Base-by-base conservation (phyloP, 495 filamentous ascomycete genomes). In the Aspergillus asperescens region DNA sequence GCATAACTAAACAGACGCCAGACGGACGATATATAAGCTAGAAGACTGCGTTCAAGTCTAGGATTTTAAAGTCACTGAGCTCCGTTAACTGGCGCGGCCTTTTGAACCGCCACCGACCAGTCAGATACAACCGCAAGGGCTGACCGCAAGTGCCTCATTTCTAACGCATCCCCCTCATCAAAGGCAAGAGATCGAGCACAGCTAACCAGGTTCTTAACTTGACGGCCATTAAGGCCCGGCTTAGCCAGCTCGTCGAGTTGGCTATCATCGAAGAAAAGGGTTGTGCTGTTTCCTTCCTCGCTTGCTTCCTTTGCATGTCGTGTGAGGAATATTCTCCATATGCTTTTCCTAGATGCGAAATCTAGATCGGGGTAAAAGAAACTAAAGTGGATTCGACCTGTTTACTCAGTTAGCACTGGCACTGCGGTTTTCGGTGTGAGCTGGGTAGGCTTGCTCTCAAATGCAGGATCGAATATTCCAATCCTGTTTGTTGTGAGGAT, bases 401-500 rank as follows among this genome's bases (percentile, higher is more conserved):
- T 27, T 29, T 6, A 7, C 1, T 24, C 15, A 38, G 46, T 22
- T 32, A 31, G n/a, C 9, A 12, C 7, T 1, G 18, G 24, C n/a
- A n/a, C n/a, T n/a, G 16, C 8, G 24, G 4, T 13, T 3, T 7
- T 3, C 13, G 42, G n/a, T 5, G 8, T 15, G 29, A 19, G 18
- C 8, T n/a, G n/a, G n/a, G 24, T 1, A 18, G 27, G 18, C 13
- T 12, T 47, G 40, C 47, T 50, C 13, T 40, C 19, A 29, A 53
- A 53, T 2, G 50, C 50, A 16, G 22, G 29, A 42, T 53, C 50
- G 3, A 53, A 16, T 27, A 25, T 20, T 6, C 25, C 40, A 1
- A 27, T 39, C 3, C 42, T 18, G 31, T 46, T 53, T 1, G 50
- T 47, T 15, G 50, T 47, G 20, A 53, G 50, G n/a, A 53, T 37